Evolutionary conservation across 768 basidiomycete species (phyloP), one percentile per base, ranked within the genome.

Genomic region (Mycena galericulata): DNA sequence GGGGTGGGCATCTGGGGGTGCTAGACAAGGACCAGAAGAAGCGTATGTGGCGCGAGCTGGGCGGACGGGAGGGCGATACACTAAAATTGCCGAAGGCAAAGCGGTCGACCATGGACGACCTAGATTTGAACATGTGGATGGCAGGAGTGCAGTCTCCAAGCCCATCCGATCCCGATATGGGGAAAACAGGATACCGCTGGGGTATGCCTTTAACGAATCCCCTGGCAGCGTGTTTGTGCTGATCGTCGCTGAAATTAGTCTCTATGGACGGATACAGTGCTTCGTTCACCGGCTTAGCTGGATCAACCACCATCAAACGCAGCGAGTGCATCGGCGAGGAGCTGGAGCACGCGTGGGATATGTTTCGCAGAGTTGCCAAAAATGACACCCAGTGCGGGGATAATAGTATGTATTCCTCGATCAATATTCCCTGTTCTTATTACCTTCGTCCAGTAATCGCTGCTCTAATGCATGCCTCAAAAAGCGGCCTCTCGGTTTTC

Each of bases 41-140:
- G 51, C 41, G 43, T 7, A 79, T 79, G 66, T 82, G 81, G 81
- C 20, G 12, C 3, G 77, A 79, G 67, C 50, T 81, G 2, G 78
- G 77, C 12, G 79, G 79, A 3, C 65, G n/a, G 10, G 67, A 67
- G 11, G 22, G 68, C 24, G 40, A 32, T 15, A 47, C 1, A 15
- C 36, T 41, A 66, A 51, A 46, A 59, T 60, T 14, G 62, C 41
- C 1, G 18, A 20, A 46, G 32, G 69, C 64, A 6, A 57, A 57
- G 3, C 29, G 64, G 4, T 43, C 64, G 24, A 69, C 64, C 6
- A 24, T 17, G 12, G 62, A 71, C 12, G 64, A 68, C 41, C 56
- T 73, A 4, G 72, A 73, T 53, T 36, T 61, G 36, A 69, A 69
- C 34, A 6, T 69, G 51, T 51, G 64, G 4, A 69, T 65, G 62